Base-by-base conservation (phyloP, 2,329 filamentous ascomycete species). In the Cytospora piceicola region DNA sequence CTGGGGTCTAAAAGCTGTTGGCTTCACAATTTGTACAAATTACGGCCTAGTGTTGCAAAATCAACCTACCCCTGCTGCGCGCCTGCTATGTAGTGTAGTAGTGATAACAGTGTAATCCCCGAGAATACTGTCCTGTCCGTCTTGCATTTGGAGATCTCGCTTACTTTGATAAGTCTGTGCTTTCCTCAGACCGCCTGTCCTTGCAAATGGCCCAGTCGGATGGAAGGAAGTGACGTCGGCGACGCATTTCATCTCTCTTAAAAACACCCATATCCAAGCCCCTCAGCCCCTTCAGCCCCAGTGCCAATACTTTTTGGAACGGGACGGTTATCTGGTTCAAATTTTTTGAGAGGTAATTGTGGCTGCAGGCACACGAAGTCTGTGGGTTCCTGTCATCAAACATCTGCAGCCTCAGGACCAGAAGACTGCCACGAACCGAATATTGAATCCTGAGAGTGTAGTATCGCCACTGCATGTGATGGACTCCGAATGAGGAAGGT, bases 181-280 rank as follows among this genome's bases (percentile, higher is more conserved):
- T 49, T 24, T 12, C 46, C 46, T 24, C 46, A 49, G 46, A 49
- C 46, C 46, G 46, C 46, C 46, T 49, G 46, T 49, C 46, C 24
- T 49, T 49, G n/a, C n/a, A 24, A 7, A 11, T 22, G 46, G n/a
- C 46, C n/a, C 46, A 49, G n/a, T 49, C 17, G 46, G 46, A 49
- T n/a, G 46, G n/a, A 24, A n/a, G 46, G 46, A 49, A 49, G 46
- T 49, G 46, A 49, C 46, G 46, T 49, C 46, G 46, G 24, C 9
- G 11, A 49, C 11, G 46, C 46, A 49, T 2, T n/a, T 14, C 24
- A 49, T 49, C n/a, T 49, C 46, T 49, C 24, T 49, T 24, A n/a
- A 9, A 9, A 22, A 49, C 11, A 5, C 46, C 46, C 11, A 20
- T 49, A 24, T 8, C 32, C 11, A 36, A 9, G 32, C 11, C 4